Base-by-base conservation (phyloP, 2,329 filamentous ascomycete genomes). In the Fusarium lyarnte region DNA sequence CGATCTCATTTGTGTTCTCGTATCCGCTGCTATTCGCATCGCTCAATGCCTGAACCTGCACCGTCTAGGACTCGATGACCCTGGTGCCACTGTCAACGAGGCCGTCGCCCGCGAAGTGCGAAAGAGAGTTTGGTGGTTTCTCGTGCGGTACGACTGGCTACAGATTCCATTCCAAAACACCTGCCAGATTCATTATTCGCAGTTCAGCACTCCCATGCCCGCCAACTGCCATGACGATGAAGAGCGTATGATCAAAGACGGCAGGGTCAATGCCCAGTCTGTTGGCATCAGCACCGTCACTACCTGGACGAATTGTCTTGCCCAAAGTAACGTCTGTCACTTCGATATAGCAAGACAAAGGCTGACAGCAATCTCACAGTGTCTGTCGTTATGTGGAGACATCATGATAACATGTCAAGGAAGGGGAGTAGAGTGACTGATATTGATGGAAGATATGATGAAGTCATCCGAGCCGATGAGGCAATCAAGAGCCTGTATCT, bases 111-210 rank as follows among this genome's bases (percentile, higher is more conserved):
- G 55, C 12, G 43, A 63, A 13, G 25, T 63, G 9, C 45, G 45
- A 41, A 63, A 49, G 25, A 29, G 43, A 7, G 13, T 63, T 0
- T 63, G 60, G 60, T 63, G 55, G 60, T 63, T 63, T 25, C 60
- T 63, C 3, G 60, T 61, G 3, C 60, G 60, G 5, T 63, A 63
- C 12, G 60, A 61, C n/a, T 63, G 60, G 60, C 17, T 63, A 11
- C 55, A 63, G 6, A 63, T 63, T 6, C 31, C 60, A 4, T 63
- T 43, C 8, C 60, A 63, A 9, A 63, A 63, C 17, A 63, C 55
- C 2, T 63, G 60, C 19, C 60, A 63, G 8, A 61, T 63, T 14
- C 43, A 61, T 7, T 29, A 14, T 2, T 21, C 55, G 0, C 55
- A 63, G 21, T 63, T 63, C 17, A 60, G 49, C 14, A 63, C 55